Conservation (phyloP, 2,329 filamentous ascomycete genomes). For the Arthroderma uncinatum region DNA sequence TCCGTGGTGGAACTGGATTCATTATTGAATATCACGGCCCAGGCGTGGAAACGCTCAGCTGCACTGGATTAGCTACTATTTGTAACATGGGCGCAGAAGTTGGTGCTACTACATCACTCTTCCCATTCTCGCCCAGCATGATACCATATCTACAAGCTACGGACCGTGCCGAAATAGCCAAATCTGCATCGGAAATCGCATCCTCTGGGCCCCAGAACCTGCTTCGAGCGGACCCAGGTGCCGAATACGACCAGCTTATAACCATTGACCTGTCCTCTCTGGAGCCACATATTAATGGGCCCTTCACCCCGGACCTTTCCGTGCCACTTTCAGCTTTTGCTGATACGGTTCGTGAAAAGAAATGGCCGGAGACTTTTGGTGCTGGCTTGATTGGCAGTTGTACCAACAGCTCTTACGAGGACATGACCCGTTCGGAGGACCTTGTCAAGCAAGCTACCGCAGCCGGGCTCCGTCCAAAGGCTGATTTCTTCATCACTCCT, state of each 20-base stretch:
- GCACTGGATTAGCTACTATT: conserved; percentile 85
- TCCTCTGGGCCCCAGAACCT: conserved; percentile 49
- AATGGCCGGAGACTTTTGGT: conserved; percentile 84
- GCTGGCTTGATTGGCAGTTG: conserved; percentile 94
- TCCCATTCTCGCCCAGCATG: conserved; percentile 81
- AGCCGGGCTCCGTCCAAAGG: conserved; percentile 79
- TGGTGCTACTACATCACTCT: conserved; percentile 88
- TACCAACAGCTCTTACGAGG: conserved; percentile 97
- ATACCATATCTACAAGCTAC: conserved; percentile 79
- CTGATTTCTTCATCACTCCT: conserved; percentile 91
- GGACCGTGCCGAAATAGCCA: conserved; percentile 59
- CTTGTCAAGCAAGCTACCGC: conserved; percentile 82
- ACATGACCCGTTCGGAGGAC: conserved; percentile 92
- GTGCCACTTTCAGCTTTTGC: conserved; percentile 88
- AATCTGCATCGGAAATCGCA: conserved; percentile 53
- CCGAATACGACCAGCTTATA: conserved; percentile 82
- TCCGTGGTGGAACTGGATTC: conserved; percentile 84
- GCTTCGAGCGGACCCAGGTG: conserved; percentile 66
- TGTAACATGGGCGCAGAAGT: conserved; percentile 85
- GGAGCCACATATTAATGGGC: conserved; percentile 94
- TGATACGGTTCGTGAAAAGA: conserved; percentile 66
- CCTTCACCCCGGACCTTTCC: conserved; percentile 89
- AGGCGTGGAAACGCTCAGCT: conserved; percentile 78
- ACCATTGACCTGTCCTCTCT: conserved; percentile 80
- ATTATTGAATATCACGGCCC: conserved; percentile 91